These are phyloP conservation scores for Gossypium bickii DNA, from an alignment of 345 rosid species.

Conservation along the genomic window DNA sequence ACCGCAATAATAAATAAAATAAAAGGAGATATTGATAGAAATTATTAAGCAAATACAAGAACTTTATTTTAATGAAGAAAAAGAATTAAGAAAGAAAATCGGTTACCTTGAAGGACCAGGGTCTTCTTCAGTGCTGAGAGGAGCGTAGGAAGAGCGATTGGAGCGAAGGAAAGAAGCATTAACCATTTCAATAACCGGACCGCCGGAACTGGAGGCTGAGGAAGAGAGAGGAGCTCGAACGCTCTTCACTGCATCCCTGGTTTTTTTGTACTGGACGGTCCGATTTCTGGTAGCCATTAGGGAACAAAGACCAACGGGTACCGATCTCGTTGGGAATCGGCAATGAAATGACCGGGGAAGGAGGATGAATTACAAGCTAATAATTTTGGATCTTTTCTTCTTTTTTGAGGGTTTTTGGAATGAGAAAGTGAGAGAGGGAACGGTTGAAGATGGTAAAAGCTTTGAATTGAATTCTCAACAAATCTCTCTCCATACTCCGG, in stretches of 20 bases:
- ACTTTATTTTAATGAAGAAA: neutral
- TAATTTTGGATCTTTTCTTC: neutral
- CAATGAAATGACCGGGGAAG: neutral
- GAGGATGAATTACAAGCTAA: neutral
- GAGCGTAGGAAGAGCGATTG: slow-evolving; percentile 36
- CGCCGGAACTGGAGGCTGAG: slow-evolving; percentile 26
- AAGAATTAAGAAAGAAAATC: neutral
- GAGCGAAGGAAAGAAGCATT: slow-evolving; percentile 38
- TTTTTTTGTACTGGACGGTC: slow-evolving; percentile 31
- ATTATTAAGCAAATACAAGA: neutral
- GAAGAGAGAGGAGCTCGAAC: slow-evolving; percentile 39
- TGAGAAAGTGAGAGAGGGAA: neutral
- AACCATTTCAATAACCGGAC: slow-evolving; percentile 51
- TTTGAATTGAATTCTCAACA: neutral
- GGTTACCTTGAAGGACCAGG: slow-evolving; percentile 40
- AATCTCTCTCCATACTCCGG: neutral
- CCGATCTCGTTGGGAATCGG: neutral
- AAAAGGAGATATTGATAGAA: neutral
- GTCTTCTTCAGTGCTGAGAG: slow-evolving; percentile 47
- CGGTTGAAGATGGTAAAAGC: slow-evolving; percentile 8
- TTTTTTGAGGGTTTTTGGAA: neutral
- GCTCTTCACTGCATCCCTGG: slow-evolving; percentile 46
- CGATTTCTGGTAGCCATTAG: slow-evolving; percentile 44
- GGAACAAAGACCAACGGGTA: neutral
- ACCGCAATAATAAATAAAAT: slow-evolving; percentile 31